phyloP scores from a whole-genome alignment of 75 land plant species.

The Pinus tabuliformis region DNA sequence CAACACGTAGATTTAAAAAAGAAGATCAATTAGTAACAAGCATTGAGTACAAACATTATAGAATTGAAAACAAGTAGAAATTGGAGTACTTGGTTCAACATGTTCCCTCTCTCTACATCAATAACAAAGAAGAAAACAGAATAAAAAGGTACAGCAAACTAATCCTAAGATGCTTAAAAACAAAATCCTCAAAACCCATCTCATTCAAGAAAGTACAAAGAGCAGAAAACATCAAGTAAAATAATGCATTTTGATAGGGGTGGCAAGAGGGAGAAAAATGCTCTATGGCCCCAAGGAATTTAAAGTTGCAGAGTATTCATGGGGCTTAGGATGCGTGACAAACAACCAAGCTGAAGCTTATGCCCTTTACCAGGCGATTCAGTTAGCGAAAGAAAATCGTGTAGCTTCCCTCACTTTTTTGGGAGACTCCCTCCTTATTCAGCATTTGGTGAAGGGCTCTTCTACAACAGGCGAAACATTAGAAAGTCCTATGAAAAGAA shows the following conservation, averaged over 20 bases:
- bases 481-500: no score
- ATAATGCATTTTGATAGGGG: not conserved
- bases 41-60: not conserved
- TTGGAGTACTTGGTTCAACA: not conserved
- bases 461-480: no score
- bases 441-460: no score
- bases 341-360: no score
- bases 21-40: not conserved
- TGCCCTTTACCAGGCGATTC: no score
- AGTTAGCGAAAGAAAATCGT: no score
- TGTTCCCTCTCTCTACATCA: not conserved
- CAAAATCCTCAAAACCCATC: not conserved
- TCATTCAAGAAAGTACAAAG: not conserved
- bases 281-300: no score
- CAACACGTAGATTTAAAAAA: slow-evolving; percentile 6
- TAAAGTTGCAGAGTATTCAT: no score
- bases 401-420: no score
- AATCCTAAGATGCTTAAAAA: not conserved
- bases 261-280: no score
- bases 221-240: not conserved
- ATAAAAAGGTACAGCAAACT: not conserved
- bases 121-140: not conserved
- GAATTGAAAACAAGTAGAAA: not conserved
- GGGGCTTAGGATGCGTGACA: no score
- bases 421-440: no score